Conservation (phyloP, 1,284 basidiomycete species). For the Entoloma clypeatum region DNA sequence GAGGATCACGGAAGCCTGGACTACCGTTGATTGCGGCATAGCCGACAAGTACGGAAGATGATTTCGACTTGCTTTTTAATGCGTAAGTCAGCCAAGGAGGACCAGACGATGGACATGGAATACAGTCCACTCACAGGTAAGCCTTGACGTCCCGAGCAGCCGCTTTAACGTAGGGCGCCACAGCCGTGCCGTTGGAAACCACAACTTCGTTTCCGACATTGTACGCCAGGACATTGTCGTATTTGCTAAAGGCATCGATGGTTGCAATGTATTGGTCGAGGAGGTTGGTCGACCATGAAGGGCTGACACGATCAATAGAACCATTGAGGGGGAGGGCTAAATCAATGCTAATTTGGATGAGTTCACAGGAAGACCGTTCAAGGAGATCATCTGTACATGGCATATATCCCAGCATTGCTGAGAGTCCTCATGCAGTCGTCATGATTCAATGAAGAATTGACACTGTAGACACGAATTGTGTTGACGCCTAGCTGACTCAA, state of each 20-base stretch:
- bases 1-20: slow-evolving; percentile 58
- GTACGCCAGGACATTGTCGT: slow-evolving; percentile 80
- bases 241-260: slow-evolving; percentile 76
- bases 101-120: slow-evolving; percentile 6
- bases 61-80: slow-evolving; percentile 55
- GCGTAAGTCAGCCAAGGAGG: slow-evolving; percentile 9
- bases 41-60: slow-evolving; percentile 69
- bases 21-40: slow-evolving; percentile 85
- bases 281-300: slow-evolving; percentile 83
- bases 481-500: slow-evolving; percentile 70
- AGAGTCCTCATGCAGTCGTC: slow-evolving; percentile 82
- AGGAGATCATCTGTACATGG: slow-evolving; percentile 50
- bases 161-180: slow-evolving; percentile 84
- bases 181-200: slow-evolving; percentile 54
- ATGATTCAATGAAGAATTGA: slow-evolving; percentile 79
- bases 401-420: slow-evolving; percentile 80
- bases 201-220: slow-evolving; percentile 93
- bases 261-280: slow-evolving; percentile 76
- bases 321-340: slow-evolving; percentile 82
- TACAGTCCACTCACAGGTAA: slow-evolving; percentile 58
- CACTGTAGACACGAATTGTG: slow-evolving; percentile 81
- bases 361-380: slow-evolving; percentile 6
- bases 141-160: slow-evolving; percentile 86
- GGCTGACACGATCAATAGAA: slow-evolving; percentile 74
- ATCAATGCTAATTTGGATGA: slow-evolving; percentile 57